Conservation (phyloP, 2,329 filamentous ascomycete genomes). For the Furcasterigmium furcatum region DNA sequence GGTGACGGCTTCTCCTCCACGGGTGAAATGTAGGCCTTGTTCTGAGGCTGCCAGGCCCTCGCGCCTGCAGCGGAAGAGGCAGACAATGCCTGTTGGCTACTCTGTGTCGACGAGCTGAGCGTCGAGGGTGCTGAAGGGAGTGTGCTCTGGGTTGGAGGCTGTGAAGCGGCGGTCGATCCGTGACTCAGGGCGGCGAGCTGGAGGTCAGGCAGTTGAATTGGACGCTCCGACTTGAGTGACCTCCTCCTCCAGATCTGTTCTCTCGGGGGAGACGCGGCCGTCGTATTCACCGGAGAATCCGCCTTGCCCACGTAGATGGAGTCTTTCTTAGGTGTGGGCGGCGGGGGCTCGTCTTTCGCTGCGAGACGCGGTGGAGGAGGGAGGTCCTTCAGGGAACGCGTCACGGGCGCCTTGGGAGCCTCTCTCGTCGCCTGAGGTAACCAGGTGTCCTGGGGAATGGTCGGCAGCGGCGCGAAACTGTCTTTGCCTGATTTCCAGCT, state of each 20-base stretch:
- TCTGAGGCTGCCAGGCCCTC: background rate
- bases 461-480: constrained; percentile 1
- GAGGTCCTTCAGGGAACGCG: constrained; percentile 5
- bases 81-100: background rate
- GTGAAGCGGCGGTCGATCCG: constrained; percentile 43
- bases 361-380: constrained; percentile 6
- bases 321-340: constrained; percentile 6
- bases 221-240: constrained; percentile 45
- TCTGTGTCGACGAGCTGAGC: background rate
- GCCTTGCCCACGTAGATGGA: constrained; percentile 12
- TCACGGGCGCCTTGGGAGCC: background rate
- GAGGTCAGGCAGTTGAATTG: constrained; percentile 43
- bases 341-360: constrained; percentile 1
- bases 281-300: constrained; percentile 8
- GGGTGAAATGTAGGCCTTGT: background rate
- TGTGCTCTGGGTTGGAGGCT: constrained; percentile 8
- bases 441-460: constrained; percentile 5
- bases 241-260: constrained; percentile 46
- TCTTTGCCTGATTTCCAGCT: constrained; percentile 6
- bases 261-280: constrained; percentile 21
- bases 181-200: constrained; percentile 42
- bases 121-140: background rate
- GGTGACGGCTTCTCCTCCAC: background rate
- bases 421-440: background rate
- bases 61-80: background rate